Base-by-base conservation (phyloP, 2,329 filamentous ascomycete species). In the Zalaria sp. region DNA sequence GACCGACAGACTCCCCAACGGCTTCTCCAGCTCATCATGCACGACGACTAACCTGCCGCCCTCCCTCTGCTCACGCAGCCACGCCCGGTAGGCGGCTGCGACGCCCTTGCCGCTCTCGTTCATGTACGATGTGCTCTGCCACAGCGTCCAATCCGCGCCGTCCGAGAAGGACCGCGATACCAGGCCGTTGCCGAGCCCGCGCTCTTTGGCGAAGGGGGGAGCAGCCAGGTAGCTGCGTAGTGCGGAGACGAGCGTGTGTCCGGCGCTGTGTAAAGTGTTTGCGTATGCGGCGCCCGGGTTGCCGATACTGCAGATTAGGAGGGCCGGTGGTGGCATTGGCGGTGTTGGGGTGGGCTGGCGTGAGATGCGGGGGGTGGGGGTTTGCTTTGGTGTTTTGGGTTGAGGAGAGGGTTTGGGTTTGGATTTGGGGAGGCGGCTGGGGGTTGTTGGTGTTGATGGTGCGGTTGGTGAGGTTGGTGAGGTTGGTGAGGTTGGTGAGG, bases 261-360 rank as follows among this genome's bases (percentile, higher is more conserved):
- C 91, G 9, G 87, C 86, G 25, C 80, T 88, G 64, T 96, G 91
- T 5, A 89, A 77, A 18, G 84, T 93, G 48, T 81, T 72, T 49
- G 75, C 73, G 61, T 89, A 88, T 25, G 63, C 58, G 2, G 77
- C 67, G 5, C 73, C 68, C 5, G 83, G 86, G 53, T 96, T 96
- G 51, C 91, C 91, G 47, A 98, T 73, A 47, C 85, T 91, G 65
- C 87, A 75, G 53, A 96, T 71, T 43, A 96, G 75, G 51, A 93
- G 76, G 34, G 67, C 63, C 40, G 60, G 50, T 11, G 54, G 50
- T 5, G 56, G 49, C 52, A 57, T 57, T 10, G 39, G 39, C 6
- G 39, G 3, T 18, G 18, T 18, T 18, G 18, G 18, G 18, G 18
- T 18, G 18, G 18, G 18, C 18, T 18, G 18, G 18, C 18, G 18